phyloP scores from a whole-genome alignment of 2,329 filamentous ascomycete species.

The Lasiodiplodia gonubiensis region DNA sequence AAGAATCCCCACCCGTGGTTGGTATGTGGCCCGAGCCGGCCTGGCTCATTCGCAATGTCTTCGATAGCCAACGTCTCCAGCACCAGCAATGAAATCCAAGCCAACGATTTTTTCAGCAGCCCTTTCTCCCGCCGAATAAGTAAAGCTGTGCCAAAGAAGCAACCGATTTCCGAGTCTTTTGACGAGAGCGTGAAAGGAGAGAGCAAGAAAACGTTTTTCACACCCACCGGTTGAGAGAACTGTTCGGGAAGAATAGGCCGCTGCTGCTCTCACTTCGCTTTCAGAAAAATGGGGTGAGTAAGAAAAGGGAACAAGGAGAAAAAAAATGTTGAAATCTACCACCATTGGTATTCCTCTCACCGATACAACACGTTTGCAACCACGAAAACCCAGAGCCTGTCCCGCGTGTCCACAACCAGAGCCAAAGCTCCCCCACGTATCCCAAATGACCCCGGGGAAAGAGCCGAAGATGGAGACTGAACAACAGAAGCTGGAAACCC shows the following conservation, averaged over 20 bases:
- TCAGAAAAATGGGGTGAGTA: constrained; percentile 23
- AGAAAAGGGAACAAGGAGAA: constrained; percentile 23
- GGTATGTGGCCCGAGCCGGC: neutral
- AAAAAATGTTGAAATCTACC: constrained; percentile 30
- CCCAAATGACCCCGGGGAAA: constrained; percentile 25
- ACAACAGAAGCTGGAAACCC: constrained; percentile 34
- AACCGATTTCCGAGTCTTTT: constrained; percentile 28
- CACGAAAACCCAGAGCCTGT: constrained; percentile 26
- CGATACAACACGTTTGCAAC: constrained; percentile 25
- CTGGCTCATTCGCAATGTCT: neutral
- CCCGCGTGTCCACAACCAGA: constrained; percentile 24
- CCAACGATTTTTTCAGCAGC: constrained; percentile 22
- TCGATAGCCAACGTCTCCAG: constrained; percentile 19
- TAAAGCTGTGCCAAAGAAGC: constrained; percentile 17
- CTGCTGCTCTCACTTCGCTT: constrained; percentile 26
- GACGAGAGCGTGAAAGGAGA: constrained; percentile 16
- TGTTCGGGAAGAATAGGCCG: constrained; percentile 16
- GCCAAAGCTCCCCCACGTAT: constrained; percentile 22
- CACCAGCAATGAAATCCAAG: constrained; percentile 16
- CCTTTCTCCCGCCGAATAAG: constrained; percentile 5
- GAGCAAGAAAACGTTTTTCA: constrained; percentile 23
- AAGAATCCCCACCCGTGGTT: constrained; percentile 6
- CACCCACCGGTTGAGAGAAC: constrained; percentile 13
- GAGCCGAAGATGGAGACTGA: constrained; percentile 27
- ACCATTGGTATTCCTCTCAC: constrained; percentile 29